A percentile compares a stretch with the other conserved stretches of the same genome.
Evolutionary conservation across 495 filamentous ascomycete species (phyloP).

Genomic region (Penicillium parvum): DNA sequence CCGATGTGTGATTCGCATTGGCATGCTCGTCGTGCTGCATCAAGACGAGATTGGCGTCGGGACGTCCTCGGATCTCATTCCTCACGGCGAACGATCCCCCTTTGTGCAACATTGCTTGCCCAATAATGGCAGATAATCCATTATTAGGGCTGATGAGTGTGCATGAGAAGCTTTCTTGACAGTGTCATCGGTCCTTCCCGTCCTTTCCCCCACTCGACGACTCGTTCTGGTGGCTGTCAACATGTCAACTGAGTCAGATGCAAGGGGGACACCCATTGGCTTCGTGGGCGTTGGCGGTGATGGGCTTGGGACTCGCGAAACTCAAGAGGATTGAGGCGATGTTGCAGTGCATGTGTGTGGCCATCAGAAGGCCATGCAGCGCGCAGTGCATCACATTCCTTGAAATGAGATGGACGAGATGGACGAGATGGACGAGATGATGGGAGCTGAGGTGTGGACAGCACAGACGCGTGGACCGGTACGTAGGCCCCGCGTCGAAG

Average conservation of each 20-base stretch:
- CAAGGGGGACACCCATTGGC: slow-evolving; percentile 6
- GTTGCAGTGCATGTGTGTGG: slow-evolving; percentile 6
- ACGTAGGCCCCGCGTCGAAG: too few relatives aligned
- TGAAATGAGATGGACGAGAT: too few relatives aligned
- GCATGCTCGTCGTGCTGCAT: slow-evolving; percentile 3
- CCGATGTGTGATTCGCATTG: slow-evolving; percentile 1
- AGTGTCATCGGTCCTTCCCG: slow-evolving; percentile 1
- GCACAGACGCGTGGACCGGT: too few relatives aligned
- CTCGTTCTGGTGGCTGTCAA: slow-evolving; percentile 3
- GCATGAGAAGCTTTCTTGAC: slow-evolving; percentile 7
- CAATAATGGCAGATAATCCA: background rate
- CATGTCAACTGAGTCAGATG: slow-evolving; percentile 1
- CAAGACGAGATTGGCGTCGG: background rate
- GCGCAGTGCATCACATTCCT: too few relatives aligned
- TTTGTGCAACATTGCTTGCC: slow-evolving; percentile 8
- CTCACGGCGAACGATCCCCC: background rate
- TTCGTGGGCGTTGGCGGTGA: too few relatives aligned
- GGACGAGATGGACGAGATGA: too few relatives aligned
- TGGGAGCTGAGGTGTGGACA: too few relatives aligned
- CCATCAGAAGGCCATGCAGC: too few relatives aligned
- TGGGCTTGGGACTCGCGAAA: too few relatives aligned
- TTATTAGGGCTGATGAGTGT: slow-evolving; percentile 4
- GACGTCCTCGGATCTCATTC: background rate
- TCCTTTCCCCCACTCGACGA: background rate
- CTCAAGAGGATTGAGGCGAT: background rate